Evolutionary conservation across 2,329 filamentous ascomycete species (phyloP).

Genomic region (Colletotrichum coccodes): DNA sequence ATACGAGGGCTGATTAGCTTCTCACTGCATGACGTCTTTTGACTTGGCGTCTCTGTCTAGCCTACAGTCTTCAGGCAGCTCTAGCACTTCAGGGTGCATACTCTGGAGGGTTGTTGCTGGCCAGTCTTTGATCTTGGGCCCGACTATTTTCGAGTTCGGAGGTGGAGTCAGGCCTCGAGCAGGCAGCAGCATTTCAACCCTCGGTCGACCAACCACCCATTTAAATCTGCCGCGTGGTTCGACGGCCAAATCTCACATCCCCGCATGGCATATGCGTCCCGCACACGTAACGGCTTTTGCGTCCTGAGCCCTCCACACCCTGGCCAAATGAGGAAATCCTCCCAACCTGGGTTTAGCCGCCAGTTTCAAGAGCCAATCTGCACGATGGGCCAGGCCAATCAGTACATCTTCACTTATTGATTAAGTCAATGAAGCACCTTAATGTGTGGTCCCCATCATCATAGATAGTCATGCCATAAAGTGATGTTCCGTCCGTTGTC

Average conservation of each 20-base stretch:
- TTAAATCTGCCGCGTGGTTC: too few species aligned
- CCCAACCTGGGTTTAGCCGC: neutral
- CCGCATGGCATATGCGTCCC: conserved; percentile 3
- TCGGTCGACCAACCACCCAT: neutral
- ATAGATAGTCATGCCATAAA: neutral
- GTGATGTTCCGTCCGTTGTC: too few species aligned
- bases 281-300: neutral
- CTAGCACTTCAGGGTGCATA: neutral
- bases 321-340: too few species aligned
- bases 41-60: neutral
- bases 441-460: too few species aligned
- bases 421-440: neutral
- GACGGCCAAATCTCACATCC: neutral
- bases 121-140: neutral
- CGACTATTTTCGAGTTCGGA: neutral
- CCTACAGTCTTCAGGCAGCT: neutral
- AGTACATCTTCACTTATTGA: neutral
- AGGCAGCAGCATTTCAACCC: conserved; percentile 16
- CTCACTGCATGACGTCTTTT: neutral
- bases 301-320: neutral
- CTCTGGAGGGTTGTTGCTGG: neutral
- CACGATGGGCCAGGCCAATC: neutral
- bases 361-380: neutral
- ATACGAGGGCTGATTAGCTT: neutral
- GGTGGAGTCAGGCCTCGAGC: neutral